Conservation (phyloP, 192 early-diverging fungal species). For the Entomortierella parvispora region DNA sequence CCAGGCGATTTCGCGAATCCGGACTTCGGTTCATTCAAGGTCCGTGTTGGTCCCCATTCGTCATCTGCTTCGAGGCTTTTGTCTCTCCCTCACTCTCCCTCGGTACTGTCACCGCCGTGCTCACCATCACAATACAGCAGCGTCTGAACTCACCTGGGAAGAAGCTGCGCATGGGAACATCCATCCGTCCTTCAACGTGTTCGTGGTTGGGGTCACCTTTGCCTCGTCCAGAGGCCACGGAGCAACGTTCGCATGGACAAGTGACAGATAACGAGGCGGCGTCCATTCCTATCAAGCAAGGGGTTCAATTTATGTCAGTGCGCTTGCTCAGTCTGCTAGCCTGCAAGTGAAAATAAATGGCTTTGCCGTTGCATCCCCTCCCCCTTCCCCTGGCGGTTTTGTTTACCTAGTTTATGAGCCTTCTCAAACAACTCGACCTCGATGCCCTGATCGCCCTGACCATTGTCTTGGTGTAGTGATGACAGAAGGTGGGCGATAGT, state of each 20-base stretch:
- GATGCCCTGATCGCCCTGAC: constrained; percentile 34
- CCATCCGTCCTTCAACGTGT: constrained; percentile 49
- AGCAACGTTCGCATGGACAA: constrained; percentile 43
- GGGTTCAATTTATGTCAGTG: too few relatives aligned
- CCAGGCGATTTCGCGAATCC: too few relatives aligned
- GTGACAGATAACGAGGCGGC: constrained; percentile 48
- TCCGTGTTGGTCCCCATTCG: too few relatives aligned
- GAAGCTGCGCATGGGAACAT: constrained; percentile 47
- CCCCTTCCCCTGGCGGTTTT: neutral
- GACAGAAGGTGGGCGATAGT: constrained; percentile 57
- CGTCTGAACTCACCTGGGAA: constrained; percentile 21
- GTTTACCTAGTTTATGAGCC: constrained; percentile 59
- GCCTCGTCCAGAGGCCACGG: constrained; percentile 33
- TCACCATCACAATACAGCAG: too few relatives aligned
- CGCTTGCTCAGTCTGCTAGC: neutral
- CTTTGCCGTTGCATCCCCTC: neutral
- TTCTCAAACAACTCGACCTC: constrained; percentile 65
- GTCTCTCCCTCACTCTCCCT: too few relatives aligned
- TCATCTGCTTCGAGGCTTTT: too few relatives aligned
- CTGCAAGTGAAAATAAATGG: neutral
- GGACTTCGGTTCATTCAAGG: too few relatives aligned
- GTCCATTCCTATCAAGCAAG: constrained; percentile 32
- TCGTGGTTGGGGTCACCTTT: constrained; percentile 43
- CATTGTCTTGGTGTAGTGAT: constrained; percentile 31
- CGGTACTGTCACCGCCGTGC: too few relatives aligned